Conservation (phyloP, 2,329 filamentous ascomycete species). For the Cladosporium sp. region DNA sequence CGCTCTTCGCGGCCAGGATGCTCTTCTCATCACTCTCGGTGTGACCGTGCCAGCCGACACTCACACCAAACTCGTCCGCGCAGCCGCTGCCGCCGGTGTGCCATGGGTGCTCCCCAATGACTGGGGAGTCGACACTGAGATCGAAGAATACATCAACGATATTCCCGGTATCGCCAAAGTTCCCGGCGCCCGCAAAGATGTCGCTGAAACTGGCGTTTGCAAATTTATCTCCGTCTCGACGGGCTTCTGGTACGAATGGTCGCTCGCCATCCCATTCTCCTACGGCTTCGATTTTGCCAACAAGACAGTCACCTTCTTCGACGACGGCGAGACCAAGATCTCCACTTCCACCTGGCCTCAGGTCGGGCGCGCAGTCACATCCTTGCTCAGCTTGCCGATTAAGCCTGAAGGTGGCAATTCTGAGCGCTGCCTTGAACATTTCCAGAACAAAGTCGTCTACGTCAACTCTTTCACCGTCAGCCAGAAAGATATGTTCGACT, state of each 20-base stretch:
- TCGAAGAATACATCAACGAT: conserved; percentile 23
- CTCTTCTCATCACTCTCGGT: conserved; percentile 37
- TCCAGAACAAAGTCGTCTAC: conserved; percentile 48
- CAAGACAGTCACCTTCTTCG: conserved; percentile 36
- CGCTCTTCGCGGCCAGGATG: conserved; percentile 35
- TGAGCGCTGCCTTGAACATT: conserved; percentile 39
- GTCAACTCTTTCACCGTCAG: conserved; percentile 54
- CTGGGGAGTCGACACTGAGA: conserved; percentile 28
- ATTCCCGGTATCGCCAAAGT: conserved; percentile 16
- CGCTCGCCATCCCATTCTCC: conserved; percentile 26
- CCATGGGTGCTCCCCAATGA: conserved; percentile 39
- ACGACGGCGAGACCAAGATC: conserved; percentile 54
- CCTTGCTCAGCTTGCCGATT: conserved; percentile 31
- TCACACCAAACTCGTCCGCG: conserved; percentile 30
- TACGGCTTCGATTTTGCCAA: conserved; percentile 37
- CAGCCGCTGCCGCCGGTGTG: conserved; percentile 35
- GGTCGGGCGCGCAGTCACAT: conserved; percentile 50
- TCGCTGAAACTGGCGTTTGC: conserved; percentile 22
- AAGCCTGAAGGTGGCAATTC: conserved; percentile 37
- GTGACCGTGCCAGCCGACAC: conserved; percentile 26
- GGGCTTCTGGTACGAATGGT: conserved; percentile 36
- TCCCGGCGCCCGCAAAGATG: conserved; percentile 18
- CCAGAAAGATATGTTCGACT: conserved; percentile 63
- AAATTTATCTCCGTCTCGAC: conserved; percentile 24
- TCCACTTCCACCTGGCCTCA: conserved; percentile 58